Evolutionary conservation across 345 rosid species (phyloP), one percentile per base, ranked within the genome.

Genomic region (Noccaea caerulescens): DNA sequence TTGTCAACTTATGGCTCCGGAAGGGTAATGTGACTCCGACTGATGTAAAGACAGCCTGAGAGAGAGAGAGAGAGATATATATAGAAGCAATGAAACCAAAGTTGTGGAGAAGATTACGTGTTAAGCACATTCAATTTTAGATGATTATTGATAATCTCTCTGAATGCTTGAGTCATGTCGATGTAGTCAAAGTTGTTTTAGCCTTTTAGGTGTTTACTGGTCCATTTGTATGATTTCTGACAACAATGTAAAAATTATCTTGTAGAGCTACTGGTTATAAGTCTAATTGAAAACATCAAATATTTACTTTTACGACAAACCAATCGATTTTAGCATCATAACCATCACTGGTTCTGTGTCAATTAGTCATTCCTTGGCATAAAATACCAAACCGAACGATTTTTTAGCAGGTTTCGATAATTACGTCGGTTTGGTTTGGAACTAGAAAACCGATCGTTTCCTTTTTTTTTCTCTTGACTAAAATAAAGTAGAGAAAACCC

Each of bases 1-100:
- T 76, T 46, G 79, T 76, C 51, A 76, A 69, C 32, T 50, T 69
- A 13, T 76, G 71, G 79, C 60, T 39, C 33, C 71, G 75, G 53
- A 55, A 2, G 23, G 3, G 57, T 46, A 46, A 62, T 7, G 47
- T 7, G 4, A 36, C 75, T 53, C 45, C 75, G 16, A 27, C 27
- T 30, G 49, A 46, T 55, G 51, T 56, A 63, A 76, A 76, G 70
- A 36, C 37, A 18, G 58, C 75, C 33, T 75, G 60, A 75, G 33
- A 61, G 10, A 39, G 65, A 51, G 3, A 39, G 5, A 20, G 56
- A 14, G n/a, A n/a, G n/a, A n/a, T n/a, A n/a, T n/a, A n/a, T 0
- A 11, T 7, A 8, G 25, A 34, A 49, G 59, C 18, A 18, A 66
- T n/a, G 68, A 11, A 36, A 49, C 27, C 53, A 39, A 8, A 52